These are phyloP conservation scores for Epichloe scottii DNA, from an alignment of 2,329 filamentous ascomycete species.

Conservation along the genomic window DNA sequence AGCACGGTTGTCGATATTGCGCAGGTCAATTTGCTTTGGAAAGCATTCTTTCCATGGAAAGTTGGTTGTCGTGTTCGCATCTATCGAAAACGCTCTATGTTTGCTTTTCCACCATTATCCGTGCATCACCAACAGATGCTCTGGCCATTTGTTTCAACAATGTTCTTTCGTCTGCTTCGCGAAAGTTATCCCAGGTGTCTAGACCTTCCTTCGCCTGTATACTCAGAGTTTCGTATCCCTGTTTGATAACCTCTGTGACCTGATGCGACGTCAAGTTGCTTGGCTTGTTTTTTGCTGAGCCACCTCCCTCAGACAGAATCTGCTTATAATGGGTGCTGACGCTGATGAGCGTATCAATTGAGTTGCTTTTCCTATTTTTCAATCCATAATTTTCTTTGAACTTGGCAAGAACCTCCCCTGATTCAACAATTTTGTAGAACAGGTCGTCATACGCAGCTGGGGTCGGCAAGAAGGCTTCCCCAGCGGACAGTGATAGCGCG, in stretches of 20 bases:
- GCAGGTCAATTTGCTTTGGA: not conserved
- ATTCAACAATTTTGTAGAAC: slow-evolving; percentile 96
- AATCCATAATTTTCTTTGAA: slow-evolving; percentile 69
- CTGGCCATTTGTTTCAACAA: slow-evolving; percentile 80
- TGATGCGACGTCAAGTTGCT: slow-evolving; percentile 70
- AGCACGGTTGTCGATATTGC: too few relatives aligned
- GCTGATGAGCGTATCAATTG: slow-evolving; percentile 73
- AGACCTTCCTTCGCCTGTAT: slow-evolving; percentile 81
- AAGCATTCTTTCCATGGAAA: not conserved
- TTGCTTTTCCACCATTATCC: slow-evolving; percentile 32
- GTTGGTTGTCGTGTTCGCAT: not conserved
- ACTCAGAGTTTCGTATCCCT: slow-evolving; percentile 88
- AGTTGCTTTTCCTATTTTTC: slow-evolving; percentile 45
- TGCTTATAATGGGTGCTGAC: slow-evolving; percentile 80
- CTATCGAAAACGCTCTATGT: not conserved
- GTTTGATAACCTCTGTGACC: slow-evolving; percentile 84
- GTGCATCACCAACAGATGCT: slow-evolving; percentile 54
- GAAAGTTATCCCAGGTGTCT: slow-evolving; percentile 73
- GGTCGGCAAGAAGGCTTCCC: slow-evolving; percentile 82
- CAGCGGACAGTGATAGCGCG: slow-evolving; percentile 70
- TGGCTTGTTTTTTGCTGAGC: slow-evolving; percentile 28
- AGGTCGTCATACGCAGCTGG: slow-evolving; percentile 86
- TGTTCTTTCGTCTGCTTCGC: slow-evolving; percentile 75
- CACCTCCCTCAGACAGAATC: slow-evolving; percentile 51
- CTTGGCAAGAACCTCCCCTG: slow-evolving; percentile 66